Evolutionary conservation across 1,284 basidiomycete genomes (phyloP).

Genomic region (Cutaneotrichosporon cyanovorans): DNA sequence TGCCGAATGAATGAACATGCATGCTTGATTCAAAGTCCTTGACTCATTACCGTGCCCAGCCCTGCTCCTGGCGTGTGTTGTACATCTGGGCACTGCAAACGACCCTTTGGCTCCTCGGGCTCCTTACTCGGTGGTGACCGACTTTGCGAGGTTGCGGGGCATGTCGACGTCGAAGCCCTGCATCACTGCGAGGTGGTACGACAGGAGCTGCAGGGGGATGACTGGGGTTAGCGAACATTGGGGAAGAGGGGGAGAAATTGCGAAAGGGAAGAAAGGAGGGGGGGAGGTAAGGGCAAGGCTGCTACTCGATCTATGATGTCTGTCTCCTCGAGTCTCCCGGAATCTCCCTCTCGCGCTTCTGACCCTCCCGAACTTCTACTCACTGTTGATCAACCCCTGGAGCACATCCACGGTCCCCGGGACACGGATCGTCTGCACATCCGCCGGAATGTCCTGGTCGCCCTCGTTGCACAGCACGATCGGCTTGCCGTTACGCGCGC

Average conservation of each 20-base stretch:
- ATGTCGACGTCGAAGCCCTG: slow-evolving; percentile 98
- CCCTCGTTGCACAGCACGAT: slow-evolving; percentile 95
- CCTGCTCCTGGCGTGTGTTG: not conserved
- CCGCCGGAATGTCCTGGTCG: slow-evolving; percentile 62
- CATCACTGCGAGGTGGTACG: slow-evolving; percentile 87
- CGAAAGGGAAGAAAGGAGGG: no score
- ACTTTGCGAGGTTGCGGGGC: slow-evolving; percentile 78
- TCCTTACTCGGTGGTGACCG: slow-evolving; percentile 38
- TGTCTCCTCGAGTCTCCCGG: no score
- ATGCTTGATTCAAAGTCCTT: no score
- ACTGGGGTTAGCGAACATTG: slow-evolving; percentile 52
- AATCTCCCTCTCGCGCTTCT: no score
- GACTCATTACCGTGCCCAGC: not conserved
- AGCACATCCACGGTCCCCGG: slow-evolving; percentile 89
- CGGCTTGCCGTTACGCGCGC: slow-evolving; percentile 89
- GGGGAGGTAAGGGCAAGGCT: no score
- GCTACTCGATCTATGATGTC: no score
- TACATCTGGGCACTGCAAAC: no score
- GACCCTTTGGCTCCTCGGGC: no score
- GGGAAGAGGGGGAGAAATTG: no score
- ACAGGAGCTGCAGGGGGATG: slow-evolving; percentile 90
- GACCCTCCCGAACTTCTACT: not conserved
- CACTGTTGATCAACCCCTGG: slow-evolving; percentile 80
- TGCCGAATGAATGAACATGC: no score
- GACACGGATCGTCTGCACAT: slow-evolving; percentile 75